These are phyloP conservation scores for Nymphaea thermarum DNA, from an alignment of 164 flowering plant genomes.

Conservation along the genomic window DNA sequence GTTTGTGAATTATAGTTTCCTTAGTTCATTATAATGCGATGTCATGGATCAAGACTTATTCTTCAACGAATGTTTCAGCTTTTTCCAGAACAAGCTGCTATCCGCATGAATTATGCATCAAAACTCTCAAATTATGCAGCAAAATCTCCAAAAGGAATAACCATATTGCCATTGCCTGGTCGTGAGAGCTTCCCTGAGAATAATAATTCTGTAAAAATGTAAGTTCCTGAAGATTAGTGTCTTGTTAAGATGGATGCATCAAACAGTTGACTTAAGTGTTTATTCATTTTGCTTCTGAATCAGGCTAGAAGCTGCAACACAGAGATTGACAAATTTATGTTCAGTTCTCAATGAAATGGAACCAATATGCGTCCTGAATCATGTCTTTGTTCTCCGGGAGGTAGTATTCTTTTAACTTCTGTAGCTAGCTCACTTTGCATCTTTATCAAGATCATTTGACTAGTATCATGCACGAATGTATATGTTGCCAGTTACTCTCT, in stretches of 20 bases:
- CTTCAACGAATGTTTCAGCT: constrained; percentile 41
- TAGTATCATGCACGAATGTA: too few species aligned
- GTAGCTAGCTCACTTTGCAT: background rate
- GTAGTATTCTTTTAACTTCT: constrained; percentile 20
- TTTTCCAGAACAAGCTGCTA: constrained; percentile 95
- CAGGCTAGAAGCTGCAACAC: constrained; percentile 99
- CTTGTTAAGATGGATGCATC: too few species aligned
- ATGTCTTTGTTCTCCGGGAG: constrained; percentile 97
- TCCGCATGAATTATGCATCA: constrained; percentile 67
- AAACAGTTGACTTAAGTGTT: too few species aligned
- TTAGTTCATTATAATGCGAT: background rate
- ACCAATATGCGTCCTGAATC: constrained; percentile 96
- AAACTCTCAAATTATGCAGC: constrained; percentile 44
- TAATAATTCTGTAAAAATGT: constrained; percentile 77
- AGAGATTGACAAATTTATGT: constrained; percentile 90
- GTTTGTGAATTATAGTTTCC: constrained; percentile 18
- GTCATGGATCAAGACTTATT: constrained; percentile 11
- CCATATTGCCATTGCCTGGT: constrained; percentile 73
- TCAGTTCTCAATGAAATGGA: constrained; percentile 98
- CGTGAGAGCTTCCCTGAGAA: constrained; percentile 94
- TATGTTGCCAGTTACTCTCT: too few species aligned
- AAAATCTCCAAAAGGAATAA: constrained; percentile 56
- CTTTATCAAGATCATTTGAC: background rate
- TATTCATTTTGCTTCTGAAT: background rate
- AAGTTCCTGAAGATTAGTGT: constrained; percentile 7